Evolutionary conservation across 1,284 basidiomycete genomes (phyloP), one percentile per base, ranked within the genome.

Genomic region (Psilocybe mexicana): DNA sequence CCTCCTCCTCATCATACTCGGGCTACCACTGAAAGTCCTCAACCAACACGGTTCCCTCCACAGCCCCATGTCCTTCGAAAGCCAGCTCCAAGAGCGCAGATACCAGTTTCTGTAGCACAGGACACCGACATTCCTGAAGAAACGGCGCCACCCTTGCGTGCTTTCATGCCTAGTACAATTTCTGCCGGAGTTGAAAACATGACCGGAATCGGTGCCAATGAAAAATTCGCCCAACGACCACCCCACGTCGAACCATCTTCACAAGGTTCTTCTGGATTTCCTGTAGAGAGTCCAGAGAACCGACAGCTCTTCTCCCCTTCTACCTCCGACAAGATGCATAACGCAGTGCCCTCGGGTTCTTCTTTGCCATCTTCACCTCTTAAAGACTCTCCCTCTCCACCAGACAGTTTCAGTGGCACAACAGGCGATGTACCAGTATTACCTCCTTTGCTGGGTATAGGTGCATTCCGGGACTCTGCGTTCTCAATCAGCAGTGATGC

Each of bases 201-300:
- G 80, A 85, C 84, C 3, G 88, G 87, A 14, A 64, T 90, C 35
- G 87, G 88, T 36, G 76, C 84, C 4, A n/a, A n/a, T 14, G 71
- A 74, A 44, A 61, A 72, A 6, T 70, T 71, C 25, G 75, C 76
- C 61, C 53, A 72, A 2, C 65, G 68, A 23, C 65, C 72, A 33
- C 69, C 73, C 8, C 70, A 70, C 55, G 61, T 62, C 35, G 57
- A 52, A n/a, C 53, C 53, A 55, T 12, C 43, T 42, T 14, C 48
- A 59, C 48, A 65, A 40, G 42, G 49, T 30, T 54, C 62, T 48
- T 61, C 60, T n/a, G 60, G 30, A 40, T 35, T 58, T 18, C 54
- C 35, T 30, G 54, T 57, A 28, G 50, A 48, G 25, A 57, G 53
- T 35, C 53, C 64, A 23, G 45, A 58, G 12, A 35, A 43, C 40